Base-by-base conservation (phyloP, 495 filamentous ascomycete genomes). In the Neurospora tetrasperma region DNA sequence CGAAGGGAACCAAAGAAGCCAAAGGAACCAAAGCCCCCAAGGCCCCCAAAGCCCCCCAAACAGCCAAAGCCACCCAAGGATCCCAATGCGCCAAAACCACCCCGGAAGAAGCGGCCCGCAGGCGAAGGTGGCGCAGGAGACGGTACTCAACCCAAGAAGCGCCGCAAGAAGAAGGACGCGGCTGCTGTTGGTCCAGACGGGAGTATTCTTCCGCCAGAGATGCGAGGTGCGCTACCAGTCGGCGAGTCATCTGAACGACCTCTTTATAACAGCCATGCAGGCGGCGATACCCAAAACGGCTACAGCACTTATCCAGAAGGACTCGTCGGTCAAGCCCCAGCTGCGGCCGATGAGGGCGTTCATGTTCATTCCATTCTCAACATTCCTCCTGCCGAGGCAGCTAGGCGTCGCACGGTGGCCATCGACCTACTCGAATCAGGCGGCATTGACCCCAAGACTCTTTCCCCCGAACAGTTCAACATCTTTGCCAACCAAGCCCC, bases 11-110 rank as follows among this genome's bases (percentile, higher is more conserved):
- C 81, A 42, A 86, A 85, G 71, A 83, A 81, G 7, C 75, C 75
- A 6, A 79, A 71, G 66, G 66, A 73, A 35, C 74, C 74, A 5
- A 78, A 72, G 71, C 88, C 91, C 82, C 85, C 82, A 71, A 84
- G 82, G 70, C 87, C 90, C 82, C 85, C 82, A 71, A 84, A 82
- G 70, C 87, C 90, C 79, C 82, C 82, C 40, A 89, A 92, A 81
- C 88, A 88, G 74, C 83, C 82, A 43, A 89, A 89, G 81, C 82
- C 84, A 54, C 79, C 76, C 23, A 62, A 62, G 44, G 41, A 41
- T 46, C 70, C 70, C 18, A 59, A 71, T 46, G 42, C 70, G 6
- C 70, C 91, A 75, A 85, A 89, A 75, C 79, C 82, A 44, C 79
- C 93, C 70, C 84, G 89, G 73, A 90, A 89, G 77, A 89, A 87